Evolutionary conservation across 2,329 filamentous ascomycete genomes (phyloP), one percentile per base, ranked within the genome.

Genomic region (Diaporthe longicolla): DNA sequence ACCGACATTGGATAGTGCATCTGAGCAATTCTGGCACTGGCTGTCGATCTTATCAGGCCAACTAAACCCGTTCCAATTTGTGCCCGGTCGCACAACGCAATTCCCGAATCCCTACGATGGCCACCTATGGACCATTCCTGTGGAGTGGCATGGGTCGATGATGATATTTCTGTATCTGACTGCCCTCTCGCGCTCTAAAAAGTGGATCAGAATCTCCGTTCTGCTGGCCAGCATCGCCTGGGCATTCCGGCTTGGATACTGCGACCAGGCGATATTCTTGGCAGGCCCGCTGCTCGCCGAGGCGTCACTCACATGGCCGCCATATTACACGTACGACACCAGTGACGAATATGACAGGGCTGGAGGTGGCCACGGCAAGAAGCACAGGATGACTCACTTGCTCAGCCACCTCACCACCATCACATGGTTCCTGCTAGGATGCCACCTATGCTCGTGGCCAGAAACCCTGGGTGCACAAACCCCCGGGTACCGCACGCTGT

Each of bases 81-180:
- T n/a, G 13, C 35, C 70, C 10, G 43, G 58, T 4, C 57, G 45
- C 13, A 48, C 32, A 11, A n/a, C 43, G 29, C 50, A 55, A 4
- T 66, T 29, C 26, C 45, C 70, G 3, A 76, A 75, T 58, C 43
- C 58, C 8, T 78, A 78, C 57, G 74, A 77, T 35, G 70, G 73
- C 19, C 76, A 78, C 57, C 71, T 78, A 1, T 79, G 78, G 77
- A 78, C 77, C 4, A 78, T 79, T 57, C 78, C 77, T 4, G 66
- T 77, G 7, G 78, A 78, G 63, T 77, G 78, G 63, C 75, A 76
- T 11, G 77, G 77, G 26, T 78, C 75, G 17, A 71, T 76, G 55
- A 73, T 79, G 29, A 75, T 78, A 57, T 54, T 75, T 26, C 40
- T 73, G 32, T 61, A 75, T 29, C 70, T 78, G 4, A 74, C 74